Base-by-base conservation (phyloP, 495 filamentous ascomycete species). In the Tuber indicum region DNA sequence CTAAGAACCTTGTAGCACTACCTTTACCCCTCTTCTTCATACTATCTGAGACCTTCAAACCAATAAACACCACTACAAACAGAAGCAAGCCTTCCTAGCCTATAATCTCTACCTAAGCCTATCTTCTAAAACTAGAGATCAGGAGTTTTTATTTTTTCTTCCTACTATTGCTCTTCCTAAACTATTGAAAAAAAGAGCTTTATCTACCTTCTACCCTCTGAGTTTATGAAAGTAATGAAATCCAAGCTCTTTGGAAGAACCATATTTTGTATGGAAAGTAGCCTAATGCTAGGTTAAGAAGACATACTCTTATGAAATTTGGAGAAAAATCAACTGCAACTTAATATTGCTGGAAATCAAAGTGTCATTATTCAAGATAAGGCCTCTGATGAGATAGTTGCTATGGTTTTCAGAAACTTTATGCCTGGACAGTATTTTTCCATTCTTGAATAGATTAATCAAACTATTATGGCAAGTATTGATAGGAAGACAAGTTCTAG, bases 401-500 rank as follows among this genome's bases (percentile, higher is more conserved):
- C 45, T 19, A 52, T 71, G 10, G 74, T 71, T 17, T 39, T 16
- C 26, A 36, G 43, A 36, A 69, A 72, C 49, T 72, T 44, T 66
- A 72, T 72, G 44, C 43, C 74, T 1, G n/a, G 21, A 0, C 0
- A 45, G 3, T 47, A 41, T 8, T 21, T 14, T 17, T 32, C 39
- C 3, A 52, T 47, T 58, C 32, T 75, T 21, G 44, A 43, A 10
- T 58, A 26, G 74, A 39, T 72, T 10, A 32, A 46, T 41, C 43
- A 21, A 46, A 71, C 19, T 52, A 69, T 72, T 46, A 4, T 32
- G 6, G 17, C 72, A 75, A 75, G 74, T 75, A 47, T 39, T 39
- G 3, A 39, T 39, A 39, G 39, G 3, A 39, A 39, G 39, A 39
- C 1, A 1, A 39, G 39, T 41, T 9, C 44, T 1, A 14, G 44